Base-by-base conservation (phyloP, 805 yeast genomes). In the Saccharomycopsis malanga region DNA sequence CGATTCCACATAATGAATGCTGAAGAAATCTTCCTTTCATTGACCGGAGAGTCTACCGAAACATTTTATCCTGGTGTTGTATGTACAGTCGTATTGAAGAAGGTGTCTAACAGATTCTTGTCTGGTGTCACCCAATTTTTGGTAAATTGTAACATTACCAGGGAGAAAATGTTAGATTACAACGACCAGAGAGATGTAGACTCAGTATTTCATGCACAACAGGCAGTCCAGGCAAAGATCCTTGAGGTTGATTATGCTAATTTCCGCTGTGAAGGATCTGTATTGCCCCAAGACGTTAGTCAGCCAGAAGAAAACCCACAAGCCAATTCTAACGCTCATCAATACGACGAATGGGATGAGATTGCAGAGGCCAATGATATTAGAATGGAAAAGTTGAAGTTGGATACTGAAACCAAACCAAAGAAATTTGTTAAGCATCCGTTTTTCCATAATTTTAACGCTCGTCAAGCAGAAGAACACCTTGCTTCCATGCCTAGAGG, bases 371-470 rank as follows among this genome's bases (percentile, higher is more conserved):
- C 75, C 48, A 69, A 67, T n/a, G 94, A 87, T 63, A 59, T 65
- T 18, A 74, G 69, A 41, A 69, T 66, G 42, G 91, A 81, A 55
- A 66, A 65, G 44, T 76, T 78, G 12, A 74, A 73, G 60, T 83
- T 78, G 54, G 78, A 78, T 52, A 81, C 80, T 24, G 79, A 81
- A 58, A 77, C 78, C 44, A 80, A 83, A 50, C 74, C 80, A 53
- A 76, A 81, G 29, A 79, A 95, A 60, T 82, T 86, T 54, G 76
- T 93, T 57, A 91, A 88, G 61, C 98, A 93, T 68, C 95, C 96
- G 34, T 76, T 83, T 61, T 93, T 86, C 74, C 83, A 79, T 57
- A 83, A 86, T 53, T 83, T 89, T 69, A 84, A 79, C 57, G 75
- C 84, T 50, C 73, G 71, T 47, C 96, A 93, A 69, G 98, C 99